Evolutionary conservation across 139 green algal species (phyloP).

Genomic region (Chlamydomonas urium): DNA sequence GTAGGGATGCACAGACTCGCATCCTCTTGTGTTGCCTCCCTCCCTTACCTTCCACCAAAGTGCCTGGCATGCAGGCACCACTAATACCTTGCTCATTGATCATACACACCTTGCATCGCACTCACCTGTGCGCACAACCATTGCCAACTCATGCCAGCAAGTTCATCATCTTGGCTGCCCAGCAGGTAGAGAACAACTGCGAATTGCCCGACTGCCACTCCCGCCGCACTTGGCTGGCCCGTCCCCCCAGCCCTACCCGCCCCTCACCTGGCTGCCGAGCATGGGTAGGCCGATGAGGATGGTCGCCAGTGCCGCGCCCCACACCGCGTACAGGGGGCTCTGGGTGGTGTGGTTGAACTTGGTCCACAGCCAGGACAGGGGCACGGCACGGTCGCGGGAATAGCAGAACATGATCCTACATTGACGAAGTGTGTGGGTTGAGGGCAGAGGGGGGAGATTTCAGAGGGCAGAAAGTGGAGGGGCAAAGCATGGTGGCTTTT

Average conservation of each 20-base stretch:
- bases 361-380: conserved; percentile 30
- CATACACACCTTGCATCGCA: too few species aligned
- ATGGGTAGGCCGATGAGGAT: conserved; percentile 39
- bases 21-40: not conserved
- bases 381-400: conserved; percentile 37
- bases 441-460: not conserved
- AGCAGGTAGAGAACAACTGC: not conserved
- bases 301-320: conserved; percentile 16
- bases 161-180: not conserved
- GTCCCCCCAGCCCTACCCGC: not conserved
- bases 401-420: conserved; percentile 47
- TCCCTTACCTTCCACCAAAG: too few species aligned
- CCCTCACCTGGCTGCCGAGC: conserved; percentile 15
- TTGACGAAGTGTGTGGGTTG: not conserved
- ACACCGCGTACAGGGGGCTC: conserved; percentile 25
- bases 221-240: not conserved
- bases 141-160: not conserved
- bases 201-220: not conserved
- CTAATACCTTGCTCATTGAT: too few species aligned
- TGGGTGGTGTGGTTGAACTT: conserved; percentile 29
- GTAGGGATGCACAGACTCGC: not conserved
- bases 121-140: not conserved
- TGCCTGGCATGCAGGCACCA: too few species aligned
- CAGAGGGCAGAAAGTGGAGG: too few species aligned
- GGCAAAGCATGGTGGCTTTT: too few species aligned